Evolutionary conservation across 768 basidiomycete species (phyloP).

Genomic region (Cystofilobasidium macerans): DNA sequence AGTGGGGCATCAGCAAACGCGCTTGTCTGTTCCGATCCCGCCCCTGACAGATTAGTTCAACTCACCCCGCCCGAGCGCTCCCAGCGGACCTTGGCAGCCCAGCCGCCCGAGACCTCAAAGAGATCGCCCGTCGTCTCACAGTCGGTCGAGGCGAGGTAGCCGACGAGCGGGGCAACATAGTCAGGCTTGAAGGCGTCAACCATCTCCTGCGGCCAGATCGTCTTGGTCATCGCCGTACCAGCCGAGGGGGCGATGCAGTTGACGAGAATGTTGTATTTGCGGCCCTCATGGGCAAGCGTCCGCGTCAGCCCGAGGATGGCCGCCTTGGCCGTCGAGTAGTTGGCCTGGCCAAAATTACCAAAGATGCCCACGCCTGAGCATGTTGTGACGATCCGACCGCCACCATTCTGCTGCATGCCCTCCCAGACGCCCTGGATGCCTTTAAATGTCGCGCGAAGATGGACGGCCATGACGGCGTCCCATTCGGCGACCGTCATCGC

Average conservation of each 20-base stretch:
- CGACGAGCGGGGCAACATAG: constrained; percentile 82
- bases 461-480: constrained; percentile 81
- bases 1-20: neutral
- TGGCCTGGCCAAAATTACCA: constrained; percentile 85
- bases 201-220: constrained; percentile 40
- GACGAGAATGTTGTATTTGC: constrained; percentile 77
- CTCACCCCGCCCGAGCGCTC: constrained; percentile 71
- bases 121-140: constrained; percentile 63
- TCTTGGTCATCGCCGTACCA: constrained; percentile 83
- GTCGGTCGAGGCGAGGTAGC: constrained; percentile 70
- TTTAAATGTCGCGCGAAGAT: constrained; percentile 86
- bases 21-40: no score
- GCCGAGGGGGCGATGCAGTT: constrained; percentile 81
- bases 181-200: constrained; percentile 54
- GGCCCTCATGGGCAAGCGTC: constrained; percentile 80
- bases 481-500: constrained; percentile 85
- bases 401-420: constrained; percentile 89
- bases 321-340: constrained; percentile 89
- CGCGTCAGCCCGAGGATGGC: constrained; percentile 83
- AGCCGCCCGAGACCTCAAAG: constrained; percentile 82
- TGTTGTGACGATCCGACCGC: constrained; percentile 90
- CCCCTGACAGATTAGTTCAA: no score
- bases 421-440: constrained; percentile 94
- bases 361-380: constrained; percentile 84
- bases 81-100: constrained; percentile 88